phyloP scores from a whole-genome alignment of 768 basidiomycete species.

The Phanerodontia chrysosporium region DNA sequence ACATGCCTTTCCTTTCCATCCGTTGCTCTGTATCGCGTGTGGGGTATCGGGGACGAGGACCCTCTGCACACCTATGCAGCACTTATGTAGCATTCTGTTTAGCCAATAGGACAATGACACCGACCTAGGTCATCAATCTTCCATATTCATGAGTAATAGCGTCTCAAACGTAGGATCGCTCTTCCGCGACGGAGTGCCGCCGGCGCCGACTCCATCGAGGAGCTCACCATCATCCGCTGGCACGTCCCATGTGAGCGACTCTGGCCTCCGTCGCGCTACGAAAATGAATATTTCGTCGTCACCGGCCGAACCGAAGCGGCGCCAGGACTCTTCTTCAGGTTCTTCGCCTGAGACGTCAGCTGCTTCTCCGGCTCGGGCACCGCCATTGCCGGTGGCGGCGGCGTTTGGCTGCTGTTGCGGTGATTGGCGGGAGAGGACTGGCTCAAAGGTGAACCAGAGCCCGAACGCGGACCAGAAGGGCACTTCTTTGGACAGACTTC shows the following conservation, averaged over 20 bases:
- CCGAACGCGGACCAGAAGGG: conserved; percentile 81
- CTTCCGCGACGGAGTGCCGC: conserved; percentile 39
- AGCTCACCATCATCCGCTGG: conserved; percentile 52
- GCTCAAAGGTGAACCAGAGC: conserved; percentile 66
- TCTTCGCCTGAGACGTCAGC: background rate
- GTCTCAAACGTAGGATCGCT: conserved; percentile 70
- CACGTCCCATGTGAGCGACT: conserved; percentile 54
- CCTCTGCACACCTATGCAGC: background rate
- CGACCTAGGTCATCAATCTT: background rate
- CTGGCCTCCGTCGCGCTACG: conserved; percentile 49
- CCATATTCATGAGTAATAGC: conserved; percentile 44
- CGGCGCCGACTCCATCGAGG: conserved; percentile 52
- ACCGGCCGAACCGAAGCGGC: conserved; percentile 20
- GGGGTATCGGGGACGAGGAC: background rate
- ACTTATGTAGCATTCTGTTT: background rate
- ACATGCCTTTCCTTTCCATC: background rate
- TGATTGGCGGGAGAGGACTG: conserved; percentile 31
- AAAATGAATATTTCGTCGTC: conserved; percentile 50
- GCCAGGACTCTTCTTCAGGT: conserved; percentile 11
- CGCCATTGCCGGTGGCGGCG: conserved; percentile 23
- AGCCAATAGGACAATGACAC: background rate
- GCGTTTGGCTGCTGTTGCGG: background rate
- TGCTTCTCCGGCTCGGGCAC: background rate
- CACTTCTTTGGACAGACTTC: conserved; percentile 67
- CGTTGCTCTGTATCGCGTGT: background rate